Conservation (phyloP, 345 rosid species). For the Lepidium aucheri region DNA sequence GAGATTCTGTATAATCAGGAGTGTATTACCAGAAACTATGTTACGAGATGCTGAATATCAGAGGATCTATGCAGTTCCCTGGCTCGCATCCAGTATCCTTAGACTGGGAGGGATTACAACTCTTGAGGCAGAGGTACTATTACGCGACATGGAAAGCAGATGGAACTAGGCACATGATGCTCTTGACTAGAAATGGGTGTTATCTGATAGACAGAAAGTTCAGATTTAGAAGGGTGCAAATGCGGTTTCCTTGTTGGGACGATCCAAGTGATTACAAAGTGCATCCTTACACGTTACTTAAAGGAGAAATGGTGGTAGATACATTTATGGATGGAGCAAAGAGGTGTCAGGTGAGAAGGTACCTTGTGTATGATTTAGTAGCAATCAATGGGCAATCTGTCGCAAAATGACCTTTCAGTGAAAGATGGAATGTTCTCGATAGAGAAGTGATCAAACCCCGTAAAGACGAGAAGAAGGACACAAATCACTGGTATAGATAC, state of each 20-base stretch:
- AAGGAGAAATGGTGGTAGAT: slow-evolving; percentile 7
- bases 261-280: slow-evolving; percentile 38
- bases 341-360: slow-evolving; percentile 70
- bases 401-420: slow-evolving; percentile 70
- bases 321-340: slow-evolving; percentile 41
- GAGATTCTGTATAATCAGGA: slow-evolving; percentile 58
- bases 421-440: slow-evolving; percentile 72
- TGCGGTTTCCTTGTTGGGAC: slow-evolving; percentile 70
- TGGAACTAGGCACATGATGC: slow-evolving; percentile 92
- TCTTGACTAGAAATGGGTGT: slow-evolving; percentile 72
- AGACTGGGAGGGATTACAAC: slow-evolving; percentile 60
- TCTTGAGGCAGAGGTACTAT: slow-evolving; percentile 74
- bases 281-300: slow-evolving; percentile 65
- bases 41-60: slow-evolving; percentile 39
- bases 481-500: slow-evolving; percentile 56
- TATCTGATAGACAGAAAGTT: slow-evolving; percentile 66
- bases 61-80: slow-evolving; percentile 39
- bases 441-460: slow-evolving; percentile 81
- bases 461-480: slow-evolving; percentile 50
- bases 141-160: slow-evolving; percentile 98
- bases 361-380: slow-evolving; percentile 75
- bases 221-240: slow-evolving; percentile 70
- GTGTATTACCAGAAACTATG: slow-evolving; percentile 34
- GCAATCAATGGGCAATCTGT: slow-evolving; percentile 49
- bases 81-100: slow-evolving; percentile 81